Evolutionary conservation across 345 rosid genomes (phyloP), one percentile per base, ranked within the genome.

Genomic region (Erucastrum elatum): DNA sequence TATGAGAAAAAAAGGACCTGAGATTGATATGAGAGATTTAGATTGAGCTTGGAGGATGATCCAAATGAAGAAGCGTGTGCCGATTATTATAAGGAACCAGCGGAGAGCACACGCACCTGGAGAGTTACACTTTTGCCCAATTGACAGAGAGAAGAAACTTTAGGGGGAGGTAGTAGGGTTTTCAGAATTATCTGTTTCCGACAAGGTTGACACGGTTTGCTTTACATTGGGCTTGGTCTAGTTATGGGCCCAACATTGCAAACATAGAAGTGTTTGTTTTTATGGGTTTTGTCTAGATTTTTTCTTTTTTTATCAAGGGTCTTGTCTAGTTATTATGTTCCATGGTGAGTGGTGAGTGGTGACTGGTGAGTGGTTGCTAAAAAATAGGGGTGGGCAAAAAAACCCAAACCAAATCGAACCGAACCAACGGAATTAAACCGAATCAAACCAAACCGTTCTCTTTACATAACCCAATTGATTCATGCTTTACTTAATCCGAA

Each of bases 101-200:
- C 49, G 33, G 66, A 68, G 75, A 62, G 66, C 82, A 79, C 78
- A 79, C 78, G 75, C 78, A 62, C 82, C 33, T 13, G 11, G 11
- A 10, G 16, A 60, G 70, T 66, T 4, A n/a, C 33, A 0, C n/a
- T 51, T 59, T 73, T 74, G 12, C 33, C 17, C 16, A 49, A 60
- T 16, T 13, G 72, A 30, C 2, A 35, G 8, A 2, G 9, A 11
- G 0, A 9, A 34, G 5, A 34, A 8, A 0, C 3, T 16, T 6
- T 35, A 5, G 2, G 4, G 1, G 21, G 21, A 21, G 21, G 21
- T 21, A 21, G 68, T 78, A 79, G 82, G 82, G 78, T 79, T 79
- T 79, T 60, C 77, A 15, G 10, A 27, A 59, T 66, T 31, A 58
- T 67, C 64, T 33, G 51, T 3, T 77, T 56, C 17, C 5, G 31